A percentile compares a stretch with the other conserved stretches of the same genome.
Conservation (phyloP, 2,329 filamentous ascomycete genomes). For the Diaporthe sp. region DNA sequence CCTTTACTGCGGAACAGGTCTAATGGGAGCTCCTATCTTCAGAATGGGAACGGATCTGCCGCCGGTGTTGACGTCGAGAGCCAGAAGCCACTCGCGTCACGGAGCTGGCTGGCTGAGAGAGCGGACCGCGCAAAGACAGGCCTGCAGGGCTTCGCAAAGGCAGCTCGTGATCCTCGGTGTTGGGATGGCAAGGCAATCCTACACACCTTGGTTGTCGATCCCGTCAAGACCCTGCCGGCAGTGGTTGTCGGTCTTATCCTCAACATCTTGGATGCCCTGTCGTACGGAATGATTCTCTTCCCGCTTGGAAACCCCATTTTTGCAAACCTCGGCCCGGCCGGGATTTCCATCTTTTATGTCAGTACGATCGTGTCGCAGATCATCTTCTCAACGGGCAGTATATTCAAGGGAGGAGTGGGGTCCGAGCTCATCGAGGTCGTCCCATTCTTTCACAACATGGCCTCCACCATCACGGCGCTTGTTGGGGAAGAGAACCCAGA, state of each 20-base stretch:
- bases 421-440: slow-evolving; percentile 99
- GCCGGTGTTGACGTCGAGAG: slow-evolving; percentile 58
- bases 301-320: slow-evolving; percentile 90
- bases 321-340: slow-evolving; percentile 85
- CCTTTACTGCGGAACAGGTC: slow-evolving; percentile 55
- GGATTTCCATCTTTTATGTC: slow-evolving; percentile 98
- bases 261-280: slow-evolving; percentile 93
- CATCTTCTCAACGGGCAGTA: slow-evolving; percentile 86
- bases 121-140: slow-evolving; percentile 37
- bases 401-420: slow-evolving; percentile 90
- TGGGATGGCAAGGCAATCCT: slow-evolving; percentile 79
- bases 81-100: slow-evolving; percentile 53
- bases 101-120: slow-evolving; percentile 48
- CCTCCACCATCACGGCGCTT: slow-evolving; percentile 81
- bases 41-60: slow-evolving; percentile 38
- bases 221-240: slow-evolving; percentile 80
- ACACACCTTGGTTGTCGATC: slow-evolving; percentile 71
- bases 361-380: slow-evolving; percentile 96
- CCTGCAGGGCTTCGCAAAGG: slow-evolving; percentile 39
- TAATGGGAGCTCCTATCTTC: slow-evolving; percentile 41
- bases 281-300: slow-evolving; percentile 97
- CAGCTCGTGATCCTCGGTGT: slow-evolving; percentile 68
- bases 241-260: slow-evolving; percentile 89
- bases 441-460: slow-evolving; percentile 99
- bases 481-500: slow-evolving; percentile 85